These are phyloP conservation scores for Cucumis hystrix DNA, from an alignment of 306 rosid genomes.

Conservation along the genomic window DNA sequence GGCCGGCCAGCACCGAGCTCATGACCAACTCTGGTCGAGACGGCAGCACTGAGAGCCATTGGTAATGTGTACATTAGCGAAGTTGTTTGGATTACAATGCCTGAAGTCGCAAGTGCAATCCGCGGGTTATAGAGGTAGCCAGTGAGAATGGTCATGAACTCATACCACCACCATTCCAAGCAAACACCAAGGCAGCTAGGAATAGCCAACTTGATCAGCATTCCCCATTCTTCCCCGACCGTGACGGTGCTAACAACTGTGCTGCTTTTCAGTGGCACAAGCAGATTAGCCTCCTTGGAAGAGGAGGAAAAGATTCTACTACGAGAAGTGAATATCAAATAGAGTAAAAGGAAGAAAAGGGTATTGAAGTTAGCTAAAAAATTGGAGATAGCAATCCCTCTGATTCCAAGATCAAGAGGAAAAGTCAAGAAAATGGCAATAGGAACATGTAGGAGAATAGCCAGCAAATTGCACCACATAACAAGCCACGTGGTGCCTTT, in stretches of 20 bases:
- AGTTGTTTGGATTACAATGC: constrained; percentile 51
- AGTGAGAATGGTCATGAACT: constrained; percentile 47
- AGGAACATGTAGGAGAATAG: constrained; percentile 49
- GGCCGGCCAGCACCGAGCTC: constrained; percentile 50
- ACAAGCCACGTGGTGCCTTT: constrained; percentile 68
- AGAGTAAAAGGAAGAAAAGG: constrained; percentile 41
- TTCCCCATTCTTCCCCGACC: constrained; percentile 38
- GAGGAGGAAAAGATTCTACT: background rate
- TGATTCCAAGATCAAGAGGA: constrained; percentile 48
- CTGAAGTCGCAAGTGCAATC: constrained; percentile 37
- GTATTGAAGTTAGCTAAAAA: constrained; percentile 48
- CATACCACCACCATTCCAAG: constrained; percentile 95
- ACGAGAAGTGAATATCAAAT: constrained; percentile 19
- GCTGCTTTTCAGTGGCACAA: constrained; percentile 10
- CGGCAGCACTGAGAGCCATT: constrained; percentile 38
- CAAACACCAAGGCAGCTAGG: constrained; percentile 77
- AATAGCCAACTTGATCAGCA: constrained; percentile 31
- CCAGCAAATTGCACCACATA: constrained; percentile 46
- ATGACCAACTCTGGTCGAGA: constrained; percentile 47
- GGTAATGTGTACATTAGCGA: constrained; percentile 55
- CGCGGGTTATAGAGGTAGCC: constrained; percentile 48
- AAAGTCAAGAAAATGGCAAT: constrained; percentile 44
- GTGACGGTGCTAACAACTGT: background rate
- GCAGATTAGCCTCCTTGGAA: background rate
- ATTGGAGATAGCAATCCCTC: constrained; percentile 59